Percentiles rank a stretch among this genome's conserved stretches.
Evolutionary conservation across 2,329 filamentous ascomycete genomes (phyloP).

Genomic region (Trichoderma semiorbis): DNA sequence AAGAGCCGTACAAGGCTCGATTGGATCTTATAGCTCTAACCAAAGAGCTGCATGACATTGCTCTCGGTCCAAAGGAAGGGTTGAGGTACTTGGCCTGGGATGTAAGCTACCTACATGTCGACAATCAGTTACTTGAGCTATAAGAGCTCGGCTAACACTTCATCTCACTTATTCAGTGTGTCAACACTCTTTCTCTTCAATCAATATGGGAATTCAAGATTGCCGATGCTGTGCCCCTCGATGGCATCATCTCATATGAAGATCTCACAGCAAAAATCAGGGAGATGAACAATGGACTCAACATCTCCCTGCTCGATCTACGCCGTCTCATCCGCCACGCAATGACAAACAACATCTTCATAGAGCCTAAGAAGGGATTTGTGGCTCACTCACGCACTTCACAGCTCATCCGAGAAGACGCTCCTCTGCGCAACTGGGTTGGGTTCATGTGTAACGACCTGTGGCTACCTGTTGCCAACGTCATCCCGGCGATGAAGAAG

Average conservation of each 20-base stretch:
- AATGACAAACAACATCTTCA: constrained; percentile 38
- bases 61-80: constrained; percentile 26
- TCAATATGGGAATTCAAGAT: constrained; percentile 31
- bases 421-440: constrained; percentile 29
- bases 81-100: constrained; percentile 27
- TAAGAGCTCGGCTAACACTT: neutral
- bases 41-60: constrained; percentile 28
- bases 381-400: constrained; percentile 38
- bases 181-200: constrained; percentile 28
- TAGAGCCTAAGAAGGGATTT: constrained; percentile 34
- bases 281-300: constrained; percentile 36
- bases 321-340: constrained; percentile 37
- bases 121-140: neutral
- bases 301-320: constrained; percentile 31
- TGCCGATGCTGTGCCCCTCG: constrained; percentile 27
- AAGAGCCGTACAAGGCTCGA: constrained; percentile 14
- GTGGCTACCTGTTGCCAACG: constrained; percentile 29
- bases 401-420: constrained; percentile 28
- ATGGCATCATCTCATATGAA: constrained; percentile 26
- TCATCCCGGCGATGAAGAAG: constrained; percentile 32
- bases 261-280: constrained; percentile 29
- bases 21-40: constrained; percentile 24
- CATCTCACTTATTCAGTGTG: constrained; percentile 17
- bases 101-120: constrained; percentile 16
- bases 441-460: constrained; percentile 30